Conservation (phyloP, 1,139 yeast genomes). For the Pneumocystis jirovecii region DNA sequence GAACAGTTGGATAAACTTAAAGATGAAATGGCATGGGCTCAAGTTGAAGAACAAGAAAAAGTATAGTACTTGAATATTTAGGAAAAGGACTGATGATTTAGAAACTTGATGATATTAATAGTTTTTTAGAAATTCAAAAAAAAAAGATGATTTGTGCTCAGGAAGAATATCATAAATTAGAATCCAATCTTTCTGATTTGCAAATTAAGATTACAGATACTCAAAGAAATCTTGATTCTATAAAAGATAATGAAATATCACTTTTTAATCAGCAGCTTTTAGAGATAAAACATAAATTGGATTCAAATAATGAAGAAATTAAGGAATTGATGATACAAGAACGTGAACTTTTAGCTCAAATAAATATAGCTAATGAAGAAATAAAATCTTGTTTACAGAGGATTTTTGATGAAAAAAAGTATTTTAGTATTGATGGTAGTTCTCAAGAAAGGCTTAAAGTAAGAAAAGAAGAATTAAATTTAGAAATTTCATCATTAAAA, state of each 20-base stretch:
- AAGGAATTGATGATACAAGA: neutral
- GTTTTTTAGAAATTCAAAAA: neutral
- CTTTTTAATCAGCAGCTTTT: neutral
- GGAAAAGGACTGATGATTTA: neutral
- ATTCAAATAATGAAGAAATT: neutral
- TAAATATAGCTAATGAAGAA: constrained; percentile 17
- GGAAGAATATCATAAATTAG: neutral
- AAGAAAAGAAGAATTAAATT: constrained; percentile 18
- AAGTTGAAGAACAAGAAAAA: neutral
- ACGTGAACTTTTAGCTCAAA: constrained; percentile 14
- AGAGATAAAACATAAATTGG: neutral
- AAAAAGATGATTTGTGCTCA: neutral
- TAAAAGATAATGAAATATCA: neutral
- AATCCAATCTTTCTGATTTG: neutral
- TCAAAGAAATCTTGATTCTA: neutral
- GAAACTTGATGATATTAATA: neutral
- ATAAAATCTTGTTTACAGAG: constrained; percentile 19
- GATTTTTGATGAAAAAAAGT: constrained; percentile 15
- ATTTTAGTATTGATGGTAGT: constrained; percentile 10
- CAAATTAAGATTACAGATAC: neutral
- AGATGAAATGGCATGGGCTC: constrained; percentile 3
- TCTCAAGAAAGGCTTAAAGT: constrained; percentile 15
- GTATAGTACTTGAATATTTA: neutral
- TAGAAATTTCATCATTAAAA: constrained; percentile 21
- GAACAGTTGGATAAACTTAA: constrained; percentile 1